These are phyloP conservation scores for Fusarium goolgardi DNA, from an alignment of 2,329 filamentous ascomycete species.

Conservation along the genomic window DNA sequence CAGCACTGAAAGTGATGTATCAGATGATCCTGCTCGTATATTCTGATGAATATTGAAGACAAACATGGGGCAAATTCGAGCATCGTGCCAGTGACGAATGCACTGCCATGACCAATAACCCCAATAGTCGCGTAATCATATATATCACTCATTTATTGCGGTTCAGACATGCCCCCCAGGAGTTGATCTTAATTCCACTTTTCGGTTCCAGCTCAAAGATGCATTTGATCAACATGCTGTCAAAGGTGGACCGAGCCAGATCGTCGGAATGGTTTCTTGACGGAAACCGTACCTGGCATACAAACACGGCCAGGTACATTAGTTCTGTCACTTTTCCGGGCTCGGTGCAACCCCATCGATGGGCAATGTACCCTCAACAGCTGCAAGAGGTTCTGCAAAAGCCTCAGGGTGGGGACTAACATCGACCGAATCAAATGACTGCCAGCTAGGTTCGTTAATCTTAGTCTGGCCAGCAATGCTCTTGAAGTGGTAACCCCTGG, in stretches of 20 bases:
- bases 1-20: not conserved
- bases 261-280: constrained; percentile 19
- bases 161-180: not conserved
- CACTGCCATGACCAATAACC: not conserved
- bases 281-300: constrained; percentile 32
- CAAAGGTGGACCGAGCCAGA: constrained; percentile 30
- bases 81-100: not conserved
- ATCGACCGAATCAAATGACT: constrained; percentile 58
- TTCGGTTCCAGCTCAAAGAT: not conserved
- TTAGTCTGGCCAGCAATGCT: constrained; percentile 72
- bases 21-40: not conserved
- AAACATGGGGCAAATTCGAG: not conserved
- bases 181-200: not conserved
- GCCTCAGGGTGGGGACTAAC: constrained; percentile 28
- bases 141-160: not conserved
- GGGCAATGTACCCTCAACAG: constrained; percentile 59
- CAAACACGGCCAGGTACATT: constrained; percentile 29
- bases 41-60: not conserved
- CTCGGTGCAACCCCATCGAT: constrained; percentile 62
- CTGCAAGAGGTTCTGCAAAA: constrained; percentile 37
- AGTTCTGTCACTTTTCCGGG: constrained; percentile 60
- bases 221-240: constrained; percentile 10
- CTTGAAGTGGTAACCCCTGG: constrained; percentile 86
- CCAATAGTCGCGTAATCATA: not conserved
- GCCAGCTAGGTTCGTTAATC: constrained; percentile 76